Conservation (phyloP, 768 basidiomycete species). For the Russula emetica region DNA sequence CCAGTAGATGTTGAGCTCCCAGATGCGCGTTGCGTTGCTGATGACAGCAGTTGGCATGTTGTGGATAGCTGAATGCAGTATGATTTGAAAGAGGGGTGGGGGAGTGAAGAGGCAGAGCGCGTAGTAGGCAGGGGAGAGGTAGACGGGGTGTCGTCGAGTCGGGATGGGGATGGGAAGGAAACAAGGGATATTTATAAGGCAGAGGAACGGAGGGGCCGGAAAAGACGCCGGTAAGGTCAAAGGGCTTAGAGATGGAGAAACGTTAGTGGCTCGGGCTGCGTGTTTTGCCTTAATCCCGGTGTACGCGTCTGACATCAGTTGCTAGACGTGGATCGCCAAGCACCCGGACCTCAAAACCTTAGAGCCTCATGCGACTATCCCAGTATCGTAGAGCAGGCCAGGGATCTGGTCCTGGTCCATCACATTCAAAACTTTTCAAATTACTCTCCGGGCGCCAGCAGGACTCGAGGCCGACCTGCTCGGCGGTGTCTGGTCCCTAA, state of each 20-base stretch:
- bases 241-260: slow-evolving; percentile 12
- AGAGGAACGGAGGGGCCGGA: slow-evolving; percentile 21
- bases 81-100: not conserved
- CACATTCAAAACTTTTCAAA: slow-evolving; percentile 17
- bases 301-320: slow-evolving; percentile 23
- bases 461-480: slow-evolving; percentile 24
- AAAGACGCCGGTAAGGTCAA: slow-evolving; percentile 19
- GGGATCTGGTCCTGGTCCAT: slow-evolving; percentile 5
- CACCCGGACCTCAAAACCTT: slow-evolving; percentile 4
- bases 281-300: slow-evolving; percentile 1
- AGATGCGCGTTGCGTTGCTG: slow-evolving; percentile 62
- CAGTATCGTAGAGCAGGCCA: slow-evolving; percentile 11
- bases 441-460: slow-evolving; percentile 17
- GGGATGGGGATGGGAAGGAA: slow-evolving; percentile 12
- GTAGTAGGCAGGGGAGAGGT: slow-evolving; percentile 7
- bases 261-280: not conserved
- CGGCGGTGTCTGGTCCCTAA: slow-evolving; percentile 24
- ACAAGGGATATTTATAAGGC: slow-evolving; percentile 24
- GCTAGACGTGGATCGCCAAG: slow-evolving; percentile 9
- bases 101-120: not conserved
- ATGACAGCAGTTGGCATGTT: slow-evolving; percentile 47
- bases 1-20: slow-evolving; percentile 69
- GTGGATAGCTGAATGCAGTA: not conserved
- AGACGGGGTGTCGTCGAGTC: slow-evolving; percentile 5
- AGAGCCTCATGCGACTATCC: slow-evolving; percentile 23